Conservation (phyloP, 2,329 filamentous ascomycete genomes). For the Fusarium sp. region DNA sequence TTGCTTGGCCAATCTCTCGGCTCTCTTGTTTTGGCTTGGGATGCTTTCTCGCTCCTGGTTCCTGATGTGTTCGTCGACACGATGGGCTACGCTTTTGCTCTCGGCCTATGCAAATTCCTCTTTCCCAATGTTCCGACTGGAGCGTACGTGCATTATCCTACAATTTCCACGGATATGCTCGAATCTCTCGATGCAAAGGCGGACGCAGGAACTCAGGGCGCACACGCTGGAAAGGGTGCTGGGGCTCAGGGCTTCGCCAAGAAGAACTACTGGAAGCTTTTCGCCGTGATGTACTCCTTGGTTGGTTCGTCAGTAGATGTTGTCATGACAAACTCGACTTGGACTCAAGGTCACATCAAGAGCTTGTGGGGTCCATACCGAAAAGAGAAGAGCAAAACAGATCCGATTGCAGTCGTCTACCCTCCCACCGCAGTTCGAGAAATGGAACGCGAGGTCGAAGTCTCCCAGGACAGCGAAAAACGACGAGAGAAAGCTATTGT, state of each 20-base stretch:
- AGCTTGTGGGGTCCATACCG: slow-evolving; percentile 78
- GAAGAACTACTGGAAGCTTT: slow-evolving; percentile 85
- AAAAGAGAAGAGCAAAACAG: slow-evolving; percentile 56
- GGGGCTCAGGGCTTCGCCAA: slow-evolving; percentile 79
- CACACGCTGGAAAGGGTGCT: slow-evolving; percentile 85
- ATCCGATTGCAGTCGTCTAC: slow-evolving; percentile 81
- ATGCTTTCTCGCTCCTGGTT: slow-evolving; percentile 90
- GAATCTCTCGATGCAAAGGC: slow-evolving; percentile 77
- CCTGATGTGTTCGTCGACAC: slow-evolving; percentile 97
- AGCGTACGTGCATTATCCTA: slow-evolving; percentile 97
- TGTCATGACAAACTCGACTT: slow-evolving; percentile 97
- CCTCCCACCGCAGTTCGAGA: slow-evolving; percentile 92
- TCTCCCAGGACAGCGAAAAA: slow-evolving; percentile 76
- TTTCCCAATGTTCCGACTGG: slow-evolving; percentile 85
- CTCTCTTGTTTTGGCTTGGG: slow-evolving; percentile 87
- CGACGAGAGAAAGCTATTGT: slow-evolving; percentile 78
- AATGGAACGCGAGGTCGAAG: slow-evolving; percentile 78
- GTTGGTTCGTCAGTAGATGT: slow-evolving; percentile 88
- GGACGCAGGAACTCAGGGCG: slow-evolving; percentile 70
- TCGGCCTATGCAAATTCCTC: slow-evolving; percentile 83
- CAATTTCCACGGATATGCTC: slow-evolving; percentile 98
- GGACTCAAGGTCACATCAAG: slow-evolving; percentile 88
- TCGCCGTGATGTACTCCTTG: slow-evolving; percentile 83
- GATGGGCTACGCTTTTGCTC: slow-evolving; percentile 95
- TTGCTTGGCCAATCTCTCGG: slow-evolving; percentile 93